Conservation (phyloP, 2,329 filamentous ascomycete species). For the Cordyceps cateniannulata region DNA sequence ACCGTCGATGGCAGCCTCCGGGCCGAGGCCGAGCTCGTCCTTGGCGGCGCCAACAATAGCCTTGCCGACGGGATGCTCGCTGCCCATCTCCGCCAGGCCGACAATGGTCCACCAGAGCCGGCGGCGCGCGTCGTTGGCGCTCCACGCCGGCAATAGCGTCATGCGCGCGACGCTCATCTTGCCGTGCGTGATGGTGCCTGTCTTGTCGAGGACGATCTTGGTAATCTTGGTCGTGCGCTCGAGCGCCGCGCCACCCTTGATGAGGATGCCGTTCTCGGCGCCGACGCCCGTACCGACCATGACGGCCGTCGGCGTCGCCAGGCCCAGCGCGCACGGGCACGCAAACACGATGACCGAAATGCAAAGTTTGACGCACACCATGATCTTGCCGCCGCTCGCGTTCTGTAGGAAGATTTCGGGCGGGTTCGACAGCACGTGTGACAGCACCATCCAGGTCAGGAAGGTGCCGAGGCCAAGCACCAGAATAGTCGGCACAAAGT, state of each 20-base stretch:
- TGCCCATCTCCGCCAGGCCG: constrained; percentile 90
- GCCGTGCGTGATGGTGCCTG: constrained; percentile 86
- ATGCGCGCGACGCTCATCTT: constrained; percentile 86
- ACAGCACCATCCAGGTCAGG: constrained; percentile 87
- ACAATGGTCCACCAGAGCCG: constrained; percentile 93
- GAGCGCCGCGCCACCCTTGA: constrained; percentile 89
- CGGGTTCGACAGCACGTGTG: constrained; percentile 76
- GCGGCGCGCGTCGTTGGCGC: constrained; percentile 57
- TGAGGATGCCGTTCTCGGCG: constrained; percentile 92
- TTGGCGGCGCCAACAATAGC: constrained; percentile 75
- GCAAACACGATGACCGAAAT: constrained; percentile 98
- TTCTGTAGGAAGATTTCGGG: constrained; percentile 79
- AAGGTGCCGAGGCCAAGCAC: constrained; percentile 80
- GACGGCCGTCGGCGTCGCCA: constrained; percentile 92
- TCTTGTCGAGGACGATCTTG: constrained; percentile 91
- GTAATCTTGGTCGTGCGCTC: constrained; percentile 87
- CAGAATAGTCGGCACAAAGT: constrained; percentile 89
- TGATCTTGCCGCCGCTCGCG: constrained; percentile 80
- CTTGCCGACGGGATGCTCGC: constrained; percentile 92
- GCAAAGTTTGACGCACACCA: constrained; percentile 95
- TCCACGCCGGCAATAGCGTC: constrained; percentile 63
- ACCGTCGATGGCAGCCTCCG: constrained; percentile 72
- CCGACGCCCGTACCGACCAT: constrained; percentile 99
- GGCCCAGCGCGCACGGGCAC: constrained; percentile 91
- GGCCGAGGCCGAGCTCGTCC: constrained; percentile 62